phyloP scores from a whole-genome alignment of 2,329 filamentous ascomycete species.

The Diaporthe vexans region DNA sequence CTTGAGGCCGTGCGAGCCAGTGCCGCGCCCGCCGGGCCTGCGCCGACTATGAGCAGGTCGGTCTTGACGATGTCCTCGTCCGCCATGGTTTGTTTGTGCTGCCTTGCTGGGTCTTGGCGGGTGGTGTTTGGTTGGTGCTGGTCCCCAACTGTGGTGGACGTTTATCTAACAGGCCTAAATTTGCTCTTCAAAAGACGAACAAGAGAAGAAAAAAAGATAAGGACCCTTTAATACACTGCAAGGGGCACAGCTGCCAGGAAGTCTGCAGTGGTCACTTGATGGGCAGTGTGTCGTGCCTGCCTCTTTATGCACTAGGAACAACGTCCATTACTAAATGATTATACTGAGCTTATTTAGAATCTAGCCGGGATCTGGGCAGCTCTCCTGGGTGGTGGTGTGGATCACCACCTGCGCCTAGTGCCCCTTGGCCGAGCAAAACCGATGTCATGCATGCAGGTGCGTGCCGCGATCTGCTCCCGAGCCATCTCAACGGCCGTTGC shows the following conservation, averaged over 20 bases:
- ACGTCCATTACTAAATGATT: conserved; percentile 36
- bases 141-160: neutral
- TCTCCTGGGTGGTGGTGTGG: neutral
- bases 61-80: conserved; percentile 36
- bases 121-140: neutral
- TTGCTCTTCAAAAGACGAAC: neutral
- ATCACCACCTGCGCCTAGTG: conserved; percentile 3
- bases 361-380: conserved; percentile 19
- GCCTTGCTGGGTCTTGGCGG: neutral
- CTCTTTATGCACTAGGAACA: neutral
- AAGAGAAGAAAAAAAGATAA: neutral
- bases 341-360: conserved; percentile 35
- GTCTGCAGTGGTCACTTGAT: neutral
- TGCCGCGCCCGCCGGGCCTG: conserved; percentile 67
- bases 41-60: conserved; percentile 46
- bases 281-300: conserved; percentile 2
- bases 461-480: conserved; percentile 18
- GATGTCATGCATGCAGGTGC: conserved; percentile 16
- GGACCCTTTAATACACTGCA: neutral
- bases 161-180: neutral
- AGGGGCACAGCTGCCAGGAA: neutral
- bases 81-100: conserved; percentile 29
- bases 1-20: conserved; percentile 59
- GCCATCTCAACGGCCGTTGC: conserved; percentile 1
- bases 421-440: neutral